Conservation (phyloP, 495 filamentous ascomycete genomes). For the Penicillium nucicola region DNA sequence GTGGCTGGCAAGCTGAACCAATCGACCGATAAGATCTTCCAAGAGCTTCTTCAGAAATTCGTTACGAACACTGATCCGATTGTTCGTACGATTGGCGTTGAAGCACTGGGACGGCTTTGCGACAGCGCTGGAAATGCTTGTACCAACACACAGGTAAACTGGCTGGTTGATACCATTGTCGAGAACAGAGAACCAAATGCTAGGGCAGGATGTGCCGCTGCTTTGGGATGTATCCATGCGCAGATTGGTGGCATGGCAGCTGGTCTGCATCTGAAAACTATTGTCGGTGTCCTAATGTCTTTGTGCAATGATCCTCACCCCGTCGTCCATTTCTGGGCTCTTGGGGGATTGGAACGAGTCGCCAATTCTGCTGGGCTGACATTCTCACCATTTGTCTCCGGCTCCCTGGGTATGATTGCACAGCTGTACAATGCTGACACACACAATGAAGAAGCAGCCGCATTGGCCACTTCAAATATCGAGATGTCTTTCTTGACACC, state of each 20-base stretch:
- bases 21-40: constrained; percentile 81
- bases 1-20: constrained; percentile 69
- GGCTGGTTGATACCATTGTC: constrained; percentile 90
- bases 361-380: constrained; percentile 91
- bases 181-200: constrained; percentile 88
- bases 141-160: constrained; percentile 85
- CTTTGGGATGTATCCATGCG: constrained; percentile 88
- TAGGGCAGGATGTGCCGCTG: constrained; percentile 89
- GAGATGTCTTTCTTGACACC: constrained; percentile 79
- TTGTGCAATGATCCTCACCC: constrained; percentile 95
- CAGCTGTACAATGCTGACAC: constrained; percentile 89
- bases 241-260: constrained; percentile 98
- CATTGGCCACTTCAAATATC: constrained; percentile 78
- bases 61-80: constrained; percentile 79
- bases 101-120: constrained; percentile 87
- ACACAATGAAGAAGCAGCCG: constrained; percentile 80
- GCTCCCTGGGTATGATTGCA: constrained; percentile 86
- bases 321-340: constrained; percentile 91
- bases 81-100: constrained; percentile 79
- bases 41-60: constrained; percentile 76
- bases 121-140: constrained; percentile 83
- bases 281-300: constrained; percentile 92
- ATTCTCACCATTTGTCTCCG: constrained; percentile 85
- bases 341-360: constrained; percentile 83
- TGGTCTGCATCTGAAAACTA: constrained; percentile 94